Base-by-base conservation (phyloP, 2,329 filamentous ascomycete species). In the Penicillium sp. region DNA sequence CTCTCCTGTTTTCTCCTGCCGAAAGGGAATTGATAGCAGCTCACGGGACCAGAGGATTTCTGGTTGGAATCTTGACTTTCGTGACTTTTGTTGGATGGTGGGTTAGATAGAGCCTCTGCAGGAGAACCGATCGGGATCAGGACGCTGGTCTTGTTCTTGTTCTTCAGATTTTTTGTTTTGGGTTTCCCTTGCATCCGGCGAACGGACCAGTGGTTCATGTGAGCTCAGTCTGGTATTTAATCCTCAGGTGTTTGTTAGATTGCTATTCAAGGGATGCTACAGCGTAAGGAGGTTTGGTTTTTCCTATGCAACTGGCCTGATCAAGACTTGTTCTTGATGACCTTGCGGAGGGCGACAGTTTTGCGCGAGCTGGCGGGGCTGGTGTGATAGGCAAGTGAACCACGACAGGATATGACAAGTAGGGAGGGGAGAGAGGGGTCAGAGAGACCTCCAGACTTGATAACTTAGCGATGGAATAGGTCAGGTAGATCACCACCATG, bases 191-290 rank as follows among this genome's bases (percentile, higher is more conserved):
- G 57, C 63, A 64, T 61, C 23, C 23, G 21, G 27, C 31, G 64
- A 62, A 65, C 64, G 54, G 64, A 65, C 63, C 64, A 67, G 53
- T 40, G 17, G 63, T 65, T 67, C 61, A 54, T 64, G 48, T 49
- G 27, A 60, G 53, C 8, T 48, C 25, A 7, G 29, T 23, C 43
- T 41, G 37, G 35, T 48, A 37, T 48, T 59, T 17, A 25, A 52
- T 38, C 37, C 27, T 25, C 29, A 42, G 49, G 12, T 40, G n/a
- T 46, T 37, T 46, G 12, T 37, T 48, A 8, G 8, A 23, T 23
- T n/a, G 13, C 21, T 35, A n/a, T 9, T 59, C 57, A 62, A 62
- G 61, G 58, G 58, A 53, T 54, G 41, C 17, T 57, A 31, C 56
- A 60, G 57, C 48, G 61, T 59, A 63, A 63, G 62, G 62, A 64